phyloP scores from a whole-genome alignment of 2,329 filamentous ascomycete genomes.

The Trichophyton mentagrophytes region DNA sequence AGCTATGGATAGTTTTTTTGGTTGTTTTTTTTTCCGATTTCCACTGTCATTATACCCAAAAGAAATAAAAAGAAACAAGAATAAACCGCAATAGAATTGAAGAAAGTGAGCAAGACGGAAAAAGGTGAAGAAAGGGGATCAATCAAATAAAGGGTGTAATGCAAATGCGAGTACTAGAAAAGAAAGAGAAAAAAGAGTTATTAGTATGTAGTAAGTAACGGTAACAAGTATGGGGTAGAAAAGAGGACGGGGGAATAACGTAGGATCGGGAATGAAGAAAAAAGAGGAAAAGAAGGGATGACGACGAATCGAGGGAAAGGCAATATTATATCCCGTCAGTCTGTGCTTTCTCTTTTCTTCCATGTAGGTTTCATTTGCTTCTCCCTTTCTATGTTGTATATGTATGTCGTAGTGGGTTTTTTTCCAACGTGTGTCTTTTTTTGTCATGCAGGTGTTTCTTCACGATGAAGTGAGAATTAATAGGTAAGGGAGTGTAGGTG shows the following conservation, averaged over 20 bases:
- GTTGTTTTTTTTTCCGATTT: neutral
- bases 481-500: neutral
- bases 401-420: neutral
- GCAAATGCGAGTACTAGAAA: neutral
- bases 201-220: neutral
- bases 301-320: neutral
- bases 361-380: neutral
- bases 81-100: neutral
- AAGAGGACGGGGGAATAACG: neutral
- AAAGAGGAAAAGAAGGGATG: neutral
- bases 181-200: neutral
- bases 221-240: slow-evolving; percentile 1
- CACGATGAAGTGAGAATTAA: neutral
- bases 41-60: slow-evolving; percentile 4
- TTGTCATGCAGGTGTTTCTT: neutral
- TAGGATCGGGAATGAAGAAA: neutral
- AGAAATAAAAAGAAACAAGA: neutral
- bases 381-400: neutral
- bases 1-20: neutral
- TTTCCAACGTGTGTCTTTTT: neutral
- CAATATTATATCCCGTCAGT: neutral
- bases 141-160: neutral
- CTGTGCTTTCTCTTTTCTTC: neutral
- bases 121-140: neutral
- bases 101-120: neutral